Evolutionary conservation across 768 basidiomycete species (phyloP).

Genomic region (Lentinula sp.): DNA sequence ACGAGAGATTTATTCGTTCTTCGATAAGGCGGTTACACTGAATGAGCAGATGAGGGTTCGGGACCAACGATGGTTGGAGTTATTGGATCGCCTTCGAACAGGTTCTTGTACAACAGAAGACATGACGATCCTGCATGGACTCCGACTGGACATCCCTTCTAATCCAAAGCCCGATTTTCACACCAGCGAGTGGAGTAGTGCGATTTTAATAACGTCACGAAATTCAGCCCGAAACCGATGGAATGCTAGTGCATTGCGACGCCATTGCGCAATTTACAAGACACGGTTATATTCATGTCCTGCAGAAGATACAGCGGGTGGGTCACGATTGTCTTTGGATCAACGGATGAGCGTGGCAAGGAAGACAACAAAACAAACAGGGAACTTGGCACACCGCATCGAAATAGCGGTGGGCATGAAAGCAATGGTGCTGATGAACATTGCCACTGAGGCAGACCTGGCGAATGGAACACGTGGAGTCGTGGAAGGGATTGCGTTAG

Average conservation of each 20-base stretch:
- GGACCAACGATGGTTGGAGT: constrained; percentile 22
- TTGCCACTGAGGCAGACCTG: too few species aligned
- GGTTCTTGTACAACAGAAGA: constrained; percentile 24
- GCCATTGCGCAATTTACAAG: constrained; percentile 14
- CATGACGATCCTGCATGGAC: constrained; percentile 16
- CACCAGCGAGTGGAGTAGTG: constrained; percentile 23
- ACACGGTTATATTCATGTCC: constrained; percentile 18
- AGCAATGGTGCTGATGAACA: constrained; percentile 21
- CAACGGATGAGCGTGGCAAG: constrained; percentile 6
- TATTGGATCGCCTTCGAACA: constrained; percentile 22
- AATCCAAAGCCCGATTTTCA: too few species aligned
- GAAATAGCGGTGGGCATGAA: constrained; percentile 23
- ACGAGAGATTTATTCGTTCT: constrained; percentile 19
- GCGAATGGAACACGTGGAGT: constrained; percentile 18
- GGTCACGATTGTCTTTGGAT: constrained; percentile 7
- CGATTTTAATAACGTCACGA: constrained; percentile 28
- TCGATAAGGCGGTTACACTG: constrained; percentile 27
- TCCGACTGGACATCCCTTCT: too few species aligned
- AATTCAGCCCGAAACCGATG: constrained; percentile 28
- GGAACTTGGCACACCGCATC: constrained; percentile 12
- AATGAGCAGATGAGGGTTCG: constrained; percentile 27
- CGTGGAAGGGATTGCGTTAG: constrained; percentile 19
- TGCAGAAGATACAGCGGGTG: constrained; percentile 22
- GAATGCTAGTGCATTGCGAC: constrained; percentile 23
- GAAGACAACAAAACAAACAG: background rate